Evolutionary conservation across 441 rosid species (phyloP), one percentile per base, ranked within the genome.

Genomic region (Flueggea neowawraea): DNA sequence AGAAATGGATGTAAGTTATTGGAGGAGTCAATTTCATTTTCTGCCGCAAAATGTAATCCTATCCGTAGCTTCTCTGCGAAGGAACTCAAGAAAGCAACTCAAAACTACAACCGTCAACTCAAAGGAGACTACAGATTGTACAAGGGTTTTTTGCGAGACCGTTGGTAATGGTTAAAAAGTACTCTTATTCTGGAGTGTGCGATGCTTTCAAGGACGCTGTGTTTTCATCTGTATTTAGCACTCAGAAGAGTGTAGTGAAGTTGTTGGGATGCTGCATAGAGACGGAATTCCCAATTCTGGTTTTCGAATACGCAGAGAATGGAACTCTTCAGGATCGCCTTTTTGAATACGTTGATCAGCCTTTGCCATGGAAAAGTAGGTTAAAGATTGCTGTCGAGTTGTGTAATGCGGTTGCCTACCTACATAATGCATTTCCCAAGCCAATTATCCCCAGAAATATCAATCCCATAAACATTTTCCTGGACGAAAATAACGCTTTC

Each of bases 391-490:
- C 45, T 6, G 10, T 43, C 1, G 45, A 43, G 8, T 11, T 11
- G 7, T 83, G 80, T 0, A 64, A 58, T 52, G 68, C 60, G 1
- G 57, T 78, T 54, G 65, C 75, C 14, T 78, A 76, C 61, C 82
- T 78, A 6, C 85, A 80, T 67, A 65, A 64, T 31, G 78, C 74
- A 22, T 75, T 82, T 31, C 45, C 77, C 4, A 70, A 54, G 52
- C 81, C 80, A 4, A 52, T 82, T 54, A 31, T 85, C 16, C 78
- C 72, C 22, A n/a, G 78, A 59, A 43, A 71, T 44, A 69, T 77
- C 56, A 33, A 6, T 9, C 49, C 69, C 15, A 12, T 51, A 2
- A 51, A 39, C n/a, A 69, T 79, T 6, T 13, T 85, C 6, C 16
- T 81, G 1, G 75, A 72, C 15, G 62, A 67, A 33, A 22, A 75